Base-by-base conservation (phyloP, 1,284 basidiomycete genomes). In the Coriolopsis trogii region DNA sequence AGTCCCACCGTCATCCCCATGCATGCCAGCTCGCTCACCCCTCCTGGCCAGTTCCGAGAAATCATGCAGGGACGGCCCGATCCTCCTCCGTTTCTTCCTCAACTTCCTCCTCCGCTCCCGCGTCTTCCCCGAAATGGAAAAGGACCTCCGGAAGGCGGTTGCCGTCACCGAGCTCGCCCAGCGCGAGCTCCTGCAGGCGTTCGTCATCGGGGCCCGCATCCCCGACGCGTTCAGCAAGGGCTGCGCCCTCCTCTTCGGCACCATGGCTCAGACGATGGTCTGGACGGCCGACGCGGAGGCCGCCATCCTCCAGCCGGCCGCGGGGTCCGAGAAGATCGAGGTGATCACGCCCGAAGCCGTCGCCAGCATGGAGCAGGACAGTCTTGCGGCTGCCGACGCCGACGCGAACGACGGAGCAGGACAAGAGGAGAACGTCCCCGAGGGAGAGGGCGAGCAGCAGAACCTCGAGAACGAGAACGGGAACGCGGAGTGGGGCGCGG, bases 41-140 rank as follows among this genome's bases (percentile, higher is more conserved):
- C 39, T 12, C 12, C 53, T 23, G 41, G 28, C 24, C 15, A 82
- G 80, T 71, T 66, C 74, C 4, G 53, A 58, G 43, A 56, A 51
- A 47, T 50, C 38, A 40, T 59, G 58, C 39, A 33, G 43, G n/a
- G 73, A 77, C 49, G 69, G 76, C 2, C 87, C 87, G 3, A 77
- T 75, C 31, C 70, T 91, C 7, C 50, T 88, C 2, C 66, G 62
- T 1, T 87, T 85, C 65, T 89, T 88, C 69, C 49, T 89, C 25
- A 66, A 76, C 13, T 90, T 81, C 62, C 63, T 90, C 30, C 48
- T 86, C 12, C 79, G 82, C 20, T 84, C 79, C 61, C 65, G 71
- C n/a, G 76, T 82, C 18, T 71, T 89, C 33, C 75, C 74, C 37
- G 72, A 74, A 51, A 66, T 72, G 46, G 77, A 82, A 44, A 70